Evolutionary conservation across 169 alveolate genomes (phyloP).

Genomic region (Cryptosporidium canis): DNA sequence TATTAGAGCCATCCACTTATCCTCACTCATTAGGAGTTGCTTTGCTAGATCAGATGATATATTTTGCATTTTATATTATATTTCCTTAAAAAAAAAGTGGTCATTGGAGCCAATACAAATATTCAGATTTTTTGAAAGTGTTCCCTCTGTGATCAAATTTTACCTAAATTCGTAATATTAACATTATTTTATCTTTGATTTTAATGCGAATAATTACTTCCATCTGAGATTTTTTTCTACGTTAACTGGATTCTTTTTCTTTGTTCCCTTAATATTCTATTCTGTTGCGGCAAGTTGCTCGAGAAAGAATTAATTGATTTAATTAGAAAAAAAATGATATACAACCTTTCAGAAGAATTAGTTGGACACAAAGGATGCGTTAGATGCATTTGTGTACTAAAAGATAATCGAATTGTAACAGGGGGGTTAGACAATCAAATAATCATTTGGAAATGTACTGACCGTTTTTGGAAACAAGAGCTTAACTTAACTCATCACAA

Average conservation of each 20-base stretch:
- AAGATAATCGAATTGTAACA: constrained; percentile 41
- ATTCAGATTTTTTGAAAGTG: no score
- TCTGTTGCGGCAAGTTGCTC: neutral
- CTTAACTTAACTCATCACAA: neutral
- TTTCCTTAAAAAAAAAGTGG: no score
- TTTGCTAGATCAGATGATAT: no score
- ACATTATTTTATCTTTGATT: no score
- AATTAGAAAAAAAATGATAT: neutral
- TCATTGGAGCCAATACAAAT: no score
- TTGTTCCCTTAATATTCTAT: neutral
- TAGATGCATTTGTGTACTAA: constrained; percentile 46
- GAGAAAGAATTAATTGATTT: neutral
- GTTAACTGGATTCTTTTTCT: neutral
- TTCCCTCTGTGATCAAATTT: no score
- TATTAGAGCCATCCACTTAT: no score
- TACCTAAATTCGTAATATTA: no score
- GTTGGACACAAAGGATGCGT: constrained; percentile 44
- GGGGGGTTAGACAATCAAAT: constrained; percentile 55
- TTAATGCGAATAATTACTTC: no score
- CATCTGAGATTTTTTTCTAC: neutral
- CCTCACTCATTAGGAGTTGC: no score
- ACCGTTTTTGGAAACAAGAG: constrained; percentile 7
- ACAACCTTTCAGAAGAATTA: constrained; percentile 33
- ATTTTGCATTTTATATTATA: no score
- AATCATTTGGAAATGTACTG: constrained; percentile 14